Base-by-base conservation (phyloP, 2,329 filamentous ascomycete genomes). In the Diaporthe destruens region DNA sequence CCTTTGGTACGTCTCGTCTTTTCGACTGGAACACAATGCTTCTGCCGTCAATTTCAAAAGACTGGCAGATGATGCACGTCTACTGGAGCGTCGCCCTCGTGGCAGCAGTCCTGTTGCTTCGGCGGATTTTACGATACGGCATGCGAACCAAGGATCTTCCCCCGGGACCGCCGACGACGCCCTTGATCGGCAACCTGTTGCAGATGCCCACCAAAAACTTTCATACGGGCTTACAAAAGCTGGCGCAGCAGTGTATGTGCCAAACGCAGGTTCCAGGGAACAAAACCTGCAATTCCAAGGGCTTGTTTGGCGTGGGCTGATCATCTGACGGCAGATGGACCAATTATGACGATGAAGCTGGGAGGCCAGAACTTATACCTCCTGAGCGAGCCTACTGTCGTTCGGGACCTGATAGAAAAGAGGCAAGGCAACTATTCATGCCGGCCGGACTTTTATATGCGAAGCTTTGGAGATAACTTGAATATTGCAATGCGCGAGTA, bases 401-500 rank as follows among this genome's bases (percentile, higher is more conserved):
- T 66, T 36, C 61, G 61, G 18, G 61, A 66, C 9, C 44, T 66
- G 44, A 51, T 66, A 5, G 61, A 66, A 23, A 66, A 66, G 44
- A 53, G 61, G n/a, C 59, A 65, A 18, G n/a, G 20, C 16, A 66
- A 39, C 25, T 66, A 66, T 23, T 66, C 61, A 11, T 20, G 6
- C 49, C 59, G 61, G 7, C 61, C 61, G n/a, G 61, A 66, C 25
- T 14, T 66, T 3, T 49, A 16, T 8, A 23, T 66, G 3, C 61
- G 61, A 16, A 51, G 61, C n/a, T 53, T 66, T 36, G 61, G 61
- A 20, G 61, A 66, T 20, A 66, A 66, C 14, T 25, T 66, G 18
- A 66, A 66, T n/a, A 66, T 66, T 66, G 61, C 61, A 7, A 16
- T 66, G 8, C 61, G 61, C 18, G 61, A 66, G 61, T 66, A 53